These are phyloP conservation scores for Chytriomyces hyalinus DNA, from an alignment of 192 early-diverging fungal genomes.

Conservation along the genomic window DNA sequence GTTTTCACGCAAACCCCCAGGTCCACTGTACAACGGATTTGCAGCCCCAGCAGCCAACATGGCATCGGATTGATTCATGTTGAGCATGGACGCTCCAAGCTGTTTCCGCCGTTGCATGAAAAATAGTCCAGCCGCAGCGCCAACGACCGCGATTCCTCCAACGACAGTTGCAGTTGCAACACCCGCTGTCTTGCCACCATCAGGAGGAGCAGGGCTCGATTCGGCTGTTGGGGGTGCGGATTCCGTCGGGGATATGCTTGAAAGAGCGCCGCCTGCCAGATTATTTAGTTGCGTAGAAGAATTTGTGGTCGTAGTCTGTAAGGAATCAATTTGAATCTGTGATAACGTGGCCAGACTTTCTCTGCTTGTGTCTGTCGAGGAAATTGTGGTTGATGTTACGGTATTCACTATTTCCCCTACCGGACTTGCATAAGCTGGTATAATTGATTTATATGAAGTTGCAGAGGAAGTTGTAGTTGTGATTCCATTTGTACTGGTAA, in stretches of 20 bases:
- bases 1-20: background rate
- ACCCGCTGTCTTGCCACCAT: background rate
- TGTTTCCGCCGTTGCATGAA: background rate
- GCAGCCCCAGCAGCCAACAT: background rate
- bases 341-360: too few relatives aligned
- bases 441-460: background rate
- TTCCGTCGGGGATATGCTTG: too few relatives aligned
- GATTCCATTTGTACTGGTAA: background rate
- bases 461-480: background rate
- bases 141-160: slow-evolving; percentile 5
- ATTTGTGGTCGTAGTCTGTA: too few relatives aligned
- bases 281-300: too few relatives aligned
- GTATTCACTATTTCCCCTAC: background rate
- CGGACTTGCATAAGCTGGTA: background rate
- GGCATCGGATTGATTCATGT: slow-evolving; percentile 4
- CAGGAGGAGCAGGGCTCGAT: too few relatives aligned
- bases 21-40: slow-evolving; percentile 1
- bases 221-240: too few relatives aligned
- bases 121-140: background rate
- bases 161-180: background rate
- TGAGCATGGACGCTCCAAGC: slow-evolving; percentile 7
- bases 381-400: background rate
- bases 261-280: too few relatives aligned
- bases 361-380: too few relatives aligned
- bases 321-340: too few relatives aligned